Evolutionary conservation across 2,329 filamentous ascomycete species (phyloP), one percentile per base, ranked within the genome.

Genomic region (Epichloe sp.): DNA sequence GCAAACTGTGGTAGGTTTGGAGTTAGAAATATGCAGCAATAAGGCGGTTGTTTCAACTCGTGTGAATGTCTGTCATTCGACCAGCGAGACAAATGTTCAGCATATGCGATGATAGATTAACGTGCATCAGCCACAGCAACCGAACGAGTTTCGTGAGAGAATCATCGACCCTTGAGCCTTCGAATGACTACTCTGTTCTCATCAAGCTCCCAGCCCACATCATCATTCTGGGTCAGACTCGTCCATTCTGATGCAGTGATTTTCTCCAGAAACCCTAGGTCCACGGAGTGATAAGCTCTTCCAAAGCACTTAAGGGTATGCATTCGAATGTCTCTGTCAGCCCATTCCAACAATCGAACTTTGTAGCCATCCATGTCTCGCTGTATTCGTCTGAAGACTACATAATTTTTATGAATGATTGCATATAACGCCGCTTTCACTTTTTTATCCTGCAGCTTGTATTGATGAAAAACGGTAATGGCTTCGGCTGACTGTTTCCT

Each of bases 301-400:
- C 88, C 89, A 50, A 97, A 78, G 63, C 89, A 93, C 71, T 95
- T 95, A 58, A 97, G 71, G 36, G 86, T 81, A 67, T 90, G 85
- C 57, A 80, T 72, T 58, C 85, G 75, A 62, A 96, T 75, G n/a
- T 78, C 75, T 23, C 81, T 78, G 58, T 88, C 86, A 8, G 87
- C 86, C 72, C 83, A 91, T 61, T 88, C 85, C 74, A 97, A 82
- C 52, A 98, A 70, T 51, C 82, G 80, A 38, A 83, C 78, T 64
- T 85, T 79, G 66, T 95, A 86, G 8, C 86, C 87, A 69, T 96
- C 88, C 34, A 93, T 87, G 51, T 73, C 77, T 55, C 75, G 74
- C 68, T 81, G 82, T 45, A 86, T 71, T 56, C 79, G 77, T 72
- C 85, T 86, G 64, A 95, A 96, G 12, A 78, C 65, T 36, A 88